These are phyloP conservation scores for Alternaria solani DNA, from an alignment of 2,329 filamentous ascomycete genomes.

Conservation along the genomic window DNA sequence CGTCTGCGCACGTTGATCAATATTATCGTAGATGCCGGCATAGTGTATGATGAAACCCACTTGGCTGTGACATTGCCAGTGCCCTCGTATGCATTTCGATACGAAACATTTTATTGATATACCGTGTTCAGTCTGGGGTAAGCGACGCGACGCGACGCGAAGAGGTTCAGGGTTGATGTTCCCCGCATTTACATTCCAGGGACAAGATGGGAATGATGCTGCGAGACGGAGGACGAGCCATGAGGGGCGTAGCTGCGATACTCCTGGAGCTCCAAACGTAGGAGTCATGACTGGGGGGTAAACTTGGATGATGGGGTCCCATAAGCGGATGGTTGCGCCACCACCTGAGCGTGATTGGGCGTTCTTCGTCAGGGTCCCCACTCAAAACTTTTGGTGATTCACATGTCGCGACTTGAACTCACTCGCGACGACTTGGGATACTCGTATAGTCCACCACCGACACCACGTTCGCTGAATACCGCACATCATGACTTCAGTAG, in stretches of 20 bases:
- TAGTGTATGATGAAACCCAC: not conserved
- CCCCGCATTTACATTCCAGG: slow-evolving; percentile 5
- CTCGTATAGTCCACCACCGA: slow-evolving; percentile 32
- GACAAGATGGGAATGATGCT: not conserved
- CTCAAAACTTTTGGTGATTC: slow-evolving; percentile 14
- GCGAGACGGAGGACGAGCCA: not conserved
- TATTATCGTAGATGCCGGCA: not conserved
- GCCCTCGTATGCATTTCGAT: not conserved
- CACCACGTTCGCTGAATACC: slow-evolving; percentile 13
- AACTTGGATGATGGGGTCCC: not conserved
- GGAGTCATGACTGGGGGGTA: not conserved
- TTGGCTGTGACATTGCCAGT: not conserved
- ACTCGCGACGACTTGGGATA: slow-evolving; percentile 9
- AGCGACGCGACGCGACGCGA: slow-evolving; percentile 6
- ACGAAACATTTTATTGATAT: not conserved
- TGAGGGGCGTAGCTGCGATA: not conserved
- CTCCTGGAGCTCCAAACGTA: not conserved
- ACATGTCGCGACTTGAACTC: slow-evolving; percentile 11
- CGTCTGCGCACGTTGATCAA: not conserved
- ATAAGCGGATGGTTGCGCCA: not conserved
- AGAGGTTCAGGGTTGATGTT: not conserved
- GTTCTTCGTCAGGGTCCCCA: slow-evolving; percentile 2
- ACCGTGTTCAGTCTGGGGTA: not conserved
- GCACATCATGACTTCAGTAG: slow-evolving; percentile 35
- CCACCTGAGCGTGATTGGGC: slow-evolving; percentile 2